Evolutionary conservation across 2,329 filamentous ascomycete species (phyloP).

Genomic region (Cladosporium sp.): DNA sequence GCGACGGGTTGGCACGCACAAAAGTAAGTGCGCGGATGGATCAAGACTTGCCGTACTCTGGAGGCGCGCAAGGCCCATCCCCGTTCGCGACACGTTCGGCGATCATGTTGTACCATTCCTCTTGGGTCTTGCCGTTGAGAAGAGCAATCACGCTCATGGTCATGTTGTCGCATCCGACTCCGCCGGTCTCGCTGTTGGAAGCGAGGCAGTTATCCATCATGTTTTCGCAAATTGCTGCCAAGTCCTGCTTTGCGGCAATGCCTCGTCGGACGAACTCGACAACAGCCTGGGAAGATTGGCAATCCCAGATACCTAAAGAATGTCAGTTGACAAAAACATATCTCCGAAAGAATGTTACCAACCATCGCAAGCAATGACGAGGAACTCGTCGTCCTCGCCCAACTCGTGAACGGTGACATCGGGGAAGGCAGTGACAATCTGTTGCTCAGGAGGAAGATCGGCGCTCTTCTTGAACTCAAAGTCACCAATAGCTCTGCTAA

Average conservation of each 20-base stretch:
- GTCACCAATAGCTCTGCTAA: slow-evolving; percentile 95
- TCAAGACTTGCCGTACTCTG: slow-evolving; percentile 91
- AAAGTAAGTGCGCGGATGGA: slow-evolving; percentile 21
- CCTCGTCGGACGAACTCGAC: slow-evolving; percentile 95
- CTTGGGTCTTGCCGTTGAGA: slow-evolving; percentile 85
- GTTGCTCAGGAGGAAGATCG: slow-evolving; percentile 92
- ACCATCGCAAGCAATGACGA: slow-evolving; percentile 92
- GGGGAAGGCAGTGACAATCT: slow-evolving; percentile 95
- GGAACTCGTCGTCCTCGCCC: slow-evolving; percentile 89
- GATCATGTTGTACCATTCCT: slow-evolving; percentile 97
- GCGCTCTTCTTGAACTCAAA: slow-evolving; percentile 99
- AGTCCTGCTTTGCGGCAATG: slow-evolving; percentile 91
- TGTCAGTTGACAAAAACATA: slow-evolving; percentile 15
- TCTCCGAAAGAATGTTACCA: slow-evolving; percentile 32
- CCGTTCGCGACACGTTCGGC: slow-evolving; percentile 90
- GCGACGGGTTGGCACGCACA: slow-evolving; percentile 12
- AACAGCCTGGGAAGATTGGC: slow-evolving; percentile 95
- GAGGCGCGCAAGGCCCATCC: slow-evolving; percentile 96
- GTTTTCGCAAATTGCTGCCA: slow-evolving; percentile 96
- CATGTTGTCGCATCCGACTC: slow-evolving; percentile 99
- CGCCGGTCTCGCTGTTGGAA: slow-evolving; percentile 95
- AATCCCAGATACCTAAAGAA: slow-evolving; percentile 90
- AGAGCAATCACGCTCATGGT: slow-evolving; percentile 91
- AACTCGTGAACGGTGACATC: slow-evolving; percentile 91
- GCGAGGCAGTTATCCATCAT: slow-evolving; percentile 99